Percentiles rank a stretch among this genome's conserved stretches.
Evolutionary conservation across 2,329 filamentous ascomycete species (phyloP).

Genomic region (Plectosphaerella sp.): DNA sequence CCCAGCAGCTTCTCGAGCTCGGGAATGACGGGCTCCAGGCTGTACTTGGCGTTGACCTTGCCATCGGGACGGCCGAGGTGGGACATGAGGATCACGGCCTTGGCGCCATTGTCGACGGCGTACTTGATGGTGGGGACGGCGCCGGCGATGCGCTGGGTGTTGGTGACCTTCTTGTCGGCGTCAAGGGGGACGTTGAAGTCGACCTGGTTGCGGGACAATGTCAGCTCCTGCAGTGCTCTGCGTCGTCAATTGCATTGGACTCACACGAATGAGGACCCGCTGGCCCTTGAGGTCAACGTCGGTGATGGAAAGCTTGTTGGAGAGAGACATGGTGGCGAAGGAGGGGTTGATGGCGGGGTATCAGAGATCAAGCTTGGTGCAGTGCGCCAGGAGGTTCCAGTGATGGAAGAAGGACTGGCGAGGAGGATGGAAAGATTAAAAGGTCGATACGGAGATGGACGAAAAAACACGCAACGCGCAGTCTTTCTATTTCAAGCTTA

Average conservation of each 20-base stretch:
- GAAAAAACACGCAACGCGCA: too few species aligned
- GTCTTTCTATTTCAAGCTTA: too few species aligned
- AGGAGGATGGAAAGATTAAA: too few species aligned
- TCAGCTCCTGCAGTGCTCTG: background rate
- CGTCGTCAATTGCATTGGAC: conserved; percentile 27
- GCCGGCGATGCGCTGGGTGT: conserved; percentile 96
- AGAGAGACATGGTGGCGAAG: conserved; percentile 78
- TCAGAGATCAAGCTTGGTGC: background rate
- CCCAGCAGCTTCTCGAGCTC: conserved; percentile 88
- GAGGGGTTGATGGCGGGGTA: conserved; percentile 5
- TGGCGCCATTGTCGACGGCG: conserved; percentile 83
- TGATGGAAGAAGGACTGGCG: too few species aligned
- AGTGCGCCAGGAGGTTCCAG: too few species aligned
- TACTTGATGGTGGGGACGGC: conserved; percentile 94
- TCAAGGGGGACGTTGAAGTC: conserved; percentile 99
- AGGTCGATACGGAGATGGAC: too few species aligned
- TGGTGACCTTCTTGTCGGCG: conserved; percentile 87
- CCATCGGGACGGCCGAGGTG: conserved; percentile 96
- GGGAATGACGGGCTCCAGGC: conserved; percentile 82
- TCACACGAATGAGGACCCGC: conserved; percentile 92
- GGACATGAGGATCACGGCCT: conserved; percentile 94
- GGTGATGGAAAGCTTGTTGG: conserved; percentile 94
- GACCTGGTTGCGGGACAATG: conserved; percentile 59
- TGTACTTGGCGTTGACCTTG: conserved; percentile 87
- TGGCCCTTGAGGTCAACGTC: conserved; percentile 98